Percentiles rank a stretch among this genome's conserved stretches.
phyloP scores from a whole-genome alignment of 1,284 basidiomycete species.

The Puccinia horiana region DNA sequence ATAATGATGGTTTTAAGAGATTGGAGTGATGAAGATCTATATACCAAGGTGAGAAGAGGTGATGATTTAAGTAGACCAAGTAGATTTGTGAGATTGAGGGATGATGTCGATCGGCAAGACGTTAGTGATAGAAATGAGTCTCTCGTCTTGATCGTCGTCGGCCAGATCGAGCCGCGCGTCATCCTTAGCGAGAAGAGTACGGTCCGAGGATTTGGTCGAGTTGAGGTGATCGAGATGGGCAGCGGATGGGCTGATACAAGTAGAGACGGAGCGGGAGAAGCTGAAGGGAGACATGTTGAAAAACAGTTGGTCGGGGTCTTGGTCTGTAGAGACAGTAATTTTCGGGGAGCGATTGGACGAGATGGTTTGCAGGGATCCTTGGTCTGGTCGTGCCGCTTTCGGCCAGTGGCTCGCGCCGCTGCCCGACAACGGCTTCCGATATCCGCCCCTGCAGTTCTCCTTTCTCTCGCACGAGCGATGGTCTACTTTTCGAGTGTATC shows the following conservation, averaged over 20 bases:
- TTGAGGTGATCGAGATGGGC: background rate
- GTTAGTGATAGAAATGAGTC: background rate
- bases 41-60: background rate
- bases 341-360: background rate
- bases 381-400: background rate
- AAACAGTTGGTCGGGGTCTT: background rate
- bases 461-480: background rate
- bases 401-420: background rate
- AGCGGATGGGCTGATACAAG: background rate
- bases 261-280: background rate
- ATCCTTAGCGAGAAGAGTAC: background rate
- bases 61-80: background rate
- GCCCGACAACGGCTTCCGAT: background rate
- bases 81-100: conserved; percentile 21
- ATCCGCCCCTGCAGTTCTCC: background rate
- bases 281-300: conserved; percentile 30
- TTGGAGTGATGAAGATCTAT: too few species aligned
- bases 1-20: too few species aligned
- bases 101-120: conserved; percentile 28
- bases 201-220: background rate
- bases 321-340: background rate
- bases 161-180: background rate
- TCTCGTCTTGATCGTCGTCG: conserved; percentile 13
- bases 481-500: background rate
- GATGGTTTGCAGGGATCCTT: background rate